Percentiles rank a stretch among this genome's conserved stretches.
Conservation (phyloP, 305 asterid genomes). For the Fraxinus dipetala region DNA sequence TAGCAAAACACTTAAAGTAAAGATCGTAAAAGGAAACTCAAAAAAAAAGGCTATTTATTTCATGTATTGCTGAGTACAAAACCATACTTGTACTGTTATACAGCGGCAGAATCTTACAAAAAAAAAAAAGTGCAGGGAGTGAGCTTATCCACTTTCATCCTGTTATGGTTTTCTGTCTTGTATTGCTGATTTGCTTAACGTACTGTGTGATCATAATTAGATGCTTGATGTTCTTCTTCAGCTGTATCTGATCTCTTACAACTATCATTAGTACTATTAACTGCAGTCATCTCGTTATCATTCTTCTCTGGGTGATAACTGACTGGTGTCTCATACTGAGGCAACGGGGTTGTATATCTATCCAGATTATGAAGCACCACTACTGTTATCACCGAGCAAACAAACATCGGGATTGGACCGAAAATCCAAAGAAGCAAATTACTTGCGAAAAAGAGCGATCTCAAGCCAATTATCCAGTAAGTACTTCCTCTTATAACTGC, state of each 20-base stretch:
- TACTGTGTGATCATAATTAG: background rate
- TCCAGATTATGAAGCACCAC: constrained; percentile 43
- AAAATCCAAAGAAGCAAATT: constrained; percentile 65
- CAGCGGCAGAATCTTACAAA: constrained; percentile 3
- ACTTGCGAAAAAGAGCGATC: constrained; percentile 57
- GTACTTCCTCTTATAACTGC: constrained; percentile 56
- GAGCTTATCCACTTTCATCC: background rate
- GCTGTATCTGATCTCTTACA: constrained; percentile 16
- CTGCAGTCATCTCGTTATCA: constrained; percentile 24
- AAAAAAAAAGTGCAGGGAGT: background rate
- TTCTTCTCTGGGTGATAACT: constrained; percentile 20
- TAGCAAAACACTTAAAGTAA: background rate
- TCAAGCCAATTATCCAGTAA: constrained; percentile 56
- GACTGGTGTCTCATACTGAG: constrained; percentile 22
- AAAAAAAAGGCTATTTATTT: background rate
- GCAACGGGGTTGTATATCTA: constrained; percentile 42
- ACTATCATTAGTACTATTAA: constrained; percentile 4
- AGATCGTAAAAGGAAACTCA: background rate
- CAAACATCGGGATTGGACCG: constrained; percentile 75
- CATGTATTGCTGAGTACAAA: background rate
- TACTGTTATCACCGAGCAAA: constrained; percentile 46
- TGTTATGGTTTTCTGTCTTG: background rate
- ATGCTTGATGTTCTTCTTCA: constrained; percentile 12
- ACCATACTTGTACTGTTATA: background rate
- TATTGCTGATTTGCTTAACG: background rate